Evolutionary conservation across 2,329 filamentous ascomycete genomes (phyloP).

Genomic region (Leptographium lundbergii): DNA sequence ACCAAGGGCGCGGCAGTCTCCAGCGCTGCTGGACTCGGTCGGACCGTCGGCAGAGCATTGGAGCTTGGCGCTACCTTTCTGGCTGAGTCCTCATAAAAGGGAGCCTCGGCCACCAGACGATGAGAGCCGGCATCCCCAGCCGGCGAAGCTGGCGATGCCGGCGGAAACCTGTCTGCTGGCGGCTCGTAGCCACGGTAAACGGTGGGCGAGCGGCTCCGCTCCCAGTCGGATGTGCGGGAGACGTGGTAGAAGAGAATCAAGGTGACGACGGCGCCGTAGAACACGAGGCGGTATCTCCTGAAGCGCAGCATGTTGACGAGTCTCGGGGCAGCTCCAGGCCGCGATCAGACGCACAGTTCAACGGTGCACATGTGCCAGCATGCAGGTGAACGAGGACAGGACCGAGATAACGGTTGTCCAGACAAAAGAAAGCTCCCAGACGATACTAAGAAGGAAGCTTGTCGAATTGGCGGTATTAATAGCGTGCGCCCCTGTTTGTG

Average conservation of each 20-base stretch:
- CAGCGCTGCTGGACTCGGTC: neutral
- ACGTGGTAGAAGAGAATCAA: conserved; percentile 41
- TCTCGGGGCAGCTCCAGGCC: neutral
- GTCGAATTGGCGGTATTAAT: neutral
- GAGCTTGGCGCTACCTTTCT: neutral
- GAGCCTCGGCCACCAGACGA: neutral
- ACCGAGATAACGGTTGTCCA: neutral
- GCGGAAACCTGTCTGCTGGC: neutral
- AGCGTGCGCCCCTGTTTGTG: neutral
- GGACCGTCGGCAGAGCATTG: neutral
- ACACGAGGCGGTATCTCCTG: conserved; percentile 48
- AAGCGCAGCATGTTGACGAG: conserved; percentile 37
- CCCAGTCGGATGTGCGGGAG: conserved; percentile 26
- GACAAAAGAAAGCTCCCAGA: no score
- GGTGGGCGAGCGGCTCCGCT: conserved; percentile 11
- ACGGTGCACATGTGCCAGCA: no score
- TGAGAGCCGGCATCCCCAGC: no score
- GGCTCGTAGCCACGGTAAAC: conserved; percentile 10
- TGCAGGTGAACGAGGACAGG: no score
- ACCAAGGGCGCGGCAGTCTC: neutral
- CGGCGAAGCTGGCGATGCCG: neutral
- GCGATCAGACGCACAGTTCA: neutral
- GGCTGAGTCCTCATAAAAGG: neutral
- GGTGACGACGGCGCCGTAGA: conserved; percentile 40
- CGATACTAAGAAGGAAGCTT: neutral